Percentiles rank a stretch among this genome's conserved stretches.
phyloP scores from a whole-genome alignment of 2,329 filamentous ascomycete species.

The Penicillium sp. region DNA sequence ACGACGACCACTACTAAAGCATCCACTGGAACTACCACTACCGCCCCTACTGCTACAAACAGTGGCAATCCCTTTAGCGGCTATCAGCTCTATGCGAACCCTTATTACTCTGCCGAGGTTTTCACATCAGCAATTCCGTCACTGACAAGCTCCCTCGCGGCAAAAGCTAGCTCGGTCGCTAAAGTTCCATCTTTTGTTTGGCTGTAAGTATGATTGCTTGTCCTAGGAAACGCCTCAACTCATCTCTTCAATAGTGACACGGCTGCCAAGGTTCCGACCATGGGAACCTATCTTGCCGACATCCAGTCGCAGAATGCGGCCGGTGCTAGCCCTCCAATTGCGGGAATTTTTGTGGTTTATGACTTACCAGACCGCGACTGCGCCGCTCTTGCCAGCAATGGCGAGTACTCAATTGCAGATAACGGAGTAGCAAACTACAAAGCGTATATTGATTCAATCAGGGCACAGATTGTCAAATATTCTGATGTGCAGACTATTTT shows the following conservation, averaged over 20 bases:
- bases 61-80: constrained; percentile 55
- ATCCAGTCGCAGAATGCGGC: constrained; percentile 50
- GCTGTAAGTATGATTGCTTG: constrained; percentile 43
- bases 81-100: constrained; percentile 53
- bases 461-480: constrained; percentile 54
- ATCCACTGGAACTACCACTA: constrained; percentile 1
- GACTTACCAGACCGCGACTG: constrained; percentile 66
- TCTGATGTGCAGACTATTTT: constrained; percentile 54
- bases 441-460: constrained; percentile 58
- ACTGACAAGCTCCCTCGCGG: constrained; percentile 57
- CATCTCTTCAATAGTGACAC: constrained; percentile 41
- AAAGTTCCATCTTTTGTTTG: constrained; percentile 55
- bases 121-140: constrained; percentile 61
- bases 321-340: constrained; percentile 49
- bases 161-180: constrained; percentile 51
- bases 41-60: constrained; percentile 32
- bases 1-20: background rate
- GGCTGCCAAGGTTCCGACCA: constrained; percentile 49
- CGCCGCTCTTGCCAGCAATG: constrained; percentile 63
- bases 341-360: constrained; percentile 61
- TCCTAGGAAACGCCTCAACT: background rate
- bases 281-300: constrained; percentile 50
- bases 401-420: constrained; percentile 60
- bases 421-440: constrained; percentile 54
- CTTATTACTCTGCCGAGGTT: constrained; percentile 56